Percentiles rank a stretch among this genome's conserved stretches.
phyloP scores from a whole-genome alignment of 2,329 filamentous ascomycete species.

The Paraphaeosphaeria minitans region DNA sequence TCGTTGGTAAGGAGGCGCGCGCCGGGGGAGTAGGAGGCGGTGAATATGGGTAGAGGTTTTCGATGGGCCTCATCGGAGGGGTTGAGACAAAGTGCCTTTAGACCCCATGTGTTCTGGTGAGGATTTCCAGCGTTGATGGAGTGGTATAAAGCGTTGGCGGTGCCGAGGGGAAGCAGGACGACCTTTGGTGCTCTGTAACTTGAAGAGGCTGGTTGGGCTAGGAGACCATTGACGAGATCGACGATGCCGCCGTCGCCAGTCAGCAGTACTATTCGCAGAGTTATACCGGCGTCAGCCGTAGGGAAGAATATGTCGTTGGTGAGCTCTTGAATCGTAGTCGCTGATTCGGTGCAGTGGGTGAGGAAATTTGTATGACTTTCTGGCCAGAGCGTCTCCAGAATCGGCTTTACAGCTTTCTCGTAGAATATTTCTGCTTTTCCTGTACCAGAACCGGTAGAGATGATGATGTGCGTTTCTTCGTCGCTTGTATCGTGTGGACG shows the following conservation, averaged over 20 bases:
- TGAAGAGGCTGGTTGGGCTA: constrained; percentile 33
- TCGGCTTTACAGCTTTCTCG: constrained; percentile 43
- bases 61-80: constrained; percentile 15
- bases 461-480: constrained; percentile 49
- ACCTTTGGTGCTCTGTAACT: constrained; percentile 59
- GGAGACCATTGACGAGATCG: constrained; percentile 76
- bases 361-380: constrained; percentile 48
- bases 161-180: constrained; percentile 59
- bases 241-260: constrained; percentile 87
- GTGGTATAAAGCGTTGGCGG: constrained; percentile 56
- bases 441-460: constrained; percentile 54
- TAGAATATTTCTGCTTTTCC: constrained; percentile 49
- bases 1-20: constrained; percentile 51
- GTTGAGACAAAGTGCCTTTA: constrained; percentile 46
- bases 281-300: constrained; percentile 53
- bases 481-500: constrained; percentile 13
- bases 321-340: constrained; percentile 68
- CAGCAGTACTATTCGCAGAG: constrained; percentile 69
- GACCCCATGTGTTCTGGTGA: constrained; percentile 45
- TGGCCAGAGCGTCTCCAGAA: constrained; percentile 51
- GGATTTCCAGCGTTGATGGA: constrained; percentile 47
- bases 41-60: constrained; percentile 51
- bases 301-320: constrained; percentile 57
- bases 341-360: constrained; percentile 67
- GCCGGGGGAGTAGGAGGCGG: constrained; percentile 52